A percentile compares a stretch with the other conserved stretches of the same genome.
Evolutionary conservation across 768 basidiomycete species (phyloP).

Genomic region (Phlegmacium glaucopus): DNA sequence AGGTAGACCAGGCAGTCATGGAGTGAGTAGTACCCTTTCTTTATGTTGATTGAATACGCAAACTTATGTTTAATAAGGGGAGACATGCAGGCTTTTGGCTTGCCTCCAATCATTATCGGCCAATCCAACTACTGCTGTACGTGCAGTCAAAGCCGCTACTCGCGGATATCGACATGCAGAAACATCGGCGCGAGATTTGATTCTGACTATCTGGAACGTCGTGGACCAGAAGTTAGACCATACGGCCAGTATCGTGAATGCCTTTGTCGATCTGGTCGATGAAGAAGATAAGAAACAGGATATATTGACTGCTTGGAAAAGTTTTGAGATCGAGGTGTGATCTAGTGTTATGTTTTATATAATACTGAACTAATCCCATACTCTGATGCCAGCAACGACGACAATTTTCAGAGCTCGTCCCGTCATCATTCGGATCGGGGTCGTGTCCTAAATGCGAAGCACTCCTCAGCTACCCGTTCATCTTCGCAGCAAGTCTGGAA

Average conservation of each 20-base stretch:
- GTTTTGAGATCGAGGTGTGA: slow-evolving; percentile 86
- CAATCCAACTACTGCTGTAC: slow-evolving; percentile 53
- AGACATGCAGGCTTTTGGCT: slow-evolving; percentile 59
- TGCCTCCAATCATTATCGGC: slow-evolving; percentile 59
- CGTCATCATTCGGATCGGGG: slow-evolving; percentile 61
- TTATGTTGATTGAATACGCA: too few species aligned
- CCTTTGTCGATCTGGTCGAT: slow-evolving; percentile 73
- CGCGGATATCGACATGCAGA: slow-evolving; percentile 78
- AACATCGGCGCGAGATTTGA: slow-evolving; percentile 76
- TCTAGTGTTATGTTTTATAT: background rate
- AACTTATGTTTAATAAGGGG: too few species aligned
- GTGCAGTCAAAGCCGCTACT: slow-evolving; percentile 70
- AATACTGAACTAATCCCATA: too few species aligned
- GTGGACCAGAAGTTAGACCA: slow-evolving; percentile 54
- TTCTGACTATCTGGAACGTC: slow-evolving; percentile 82
- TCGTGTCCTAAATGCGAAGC: slow-evolving; percentile 80
- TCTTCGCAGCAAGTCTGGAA: slow-evolving; percentile 73
- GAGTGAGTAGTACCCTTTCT: slow-evolving; percentile 50
- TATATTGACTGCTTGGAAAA: slow-evolving; percentile 75
- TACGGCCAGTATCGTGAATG: slow-evolving; percentile 70
- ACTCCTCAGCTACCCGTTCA: slow-evolving; percentile 59
- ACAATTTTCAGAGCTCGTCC: slow-evolving; percentile 78
- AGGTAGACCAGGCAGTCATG: slow-evolving; percentile 49
- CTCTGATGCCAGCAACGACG: slow-evolving; percentile 82
- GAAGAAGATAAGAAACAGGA: slow-evolving; percentile 83